phyloP scores from a whole-genome alignment of 2,329 filamentous ascomycete genomes.

The Bipolaris oryzae region DNA sequence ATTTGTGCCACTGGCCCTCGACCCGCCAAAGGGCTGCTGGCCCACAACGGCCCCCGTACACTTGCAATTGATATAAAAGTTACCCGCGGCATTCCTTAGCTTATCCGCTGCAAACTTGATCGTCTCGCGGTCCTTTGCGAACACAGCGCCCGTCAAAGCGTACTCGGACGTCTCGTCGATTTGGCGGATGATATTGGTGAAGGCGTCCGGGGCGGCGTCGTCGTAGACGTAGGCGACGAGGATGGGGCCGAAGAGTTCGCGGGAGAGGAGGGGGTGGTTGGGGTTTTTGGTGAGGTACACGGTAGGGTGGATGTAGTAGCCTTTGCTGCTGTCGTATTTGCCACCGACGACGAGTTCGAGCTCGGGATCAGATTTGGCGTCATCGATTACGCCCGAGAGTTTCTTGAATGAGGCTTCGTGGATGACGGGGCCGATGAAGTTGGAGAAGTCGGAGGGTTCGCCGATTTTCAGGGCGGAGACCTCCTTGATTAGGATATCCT shows the following conservation, averaged over 20 bases:
- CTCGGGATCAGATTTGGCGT: constrained; percentile 75
- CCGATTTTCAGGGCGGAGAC: constrained; percentile 74
- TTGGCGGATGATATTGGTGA: constrained; percentile 64
- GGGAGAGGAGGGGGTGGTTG: constrained; percentile 73
- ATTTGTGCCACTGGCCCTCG: constrained; percentile 62
- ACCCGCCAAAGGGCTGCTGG: constrained; percentile 60
- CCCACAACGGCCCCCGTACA: constrained; percentile 60
- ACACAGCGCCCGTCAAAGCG: constrained; percentile 76
- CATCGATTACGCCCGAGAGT: constrained; percentile 75
- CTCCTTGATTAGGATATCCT: constrained; percentile 69
- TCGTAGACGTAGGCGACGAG: constrained; percentile 79
- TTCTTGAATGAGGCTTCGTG: constrained; percentile 83
- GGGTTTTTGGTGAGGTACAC: constrained; percentile 78
- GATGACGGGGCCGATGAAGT: constrained; percentile 89
- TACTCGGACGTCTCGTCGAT: constrained; percentile 78
- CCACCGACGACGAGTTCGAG: constrained; percentile 77
- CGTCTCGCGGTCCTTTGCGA: constrained; percentile 70
- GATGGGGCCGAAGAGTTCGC: constrained; percentile 83
- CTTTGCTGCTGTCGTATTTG: constrained; percentile 75
- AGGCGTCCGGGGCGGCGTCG: constrained; percentile 65
- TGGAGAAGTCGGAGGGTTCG: constrained; percentile 69
- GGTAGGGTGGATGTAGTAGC: constrained; percentile 84
- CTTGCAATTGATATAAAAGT: constrained; percentile 89
- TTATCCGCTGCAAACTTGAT: constrained; percentile 72
- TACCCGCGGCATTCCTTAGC: constrained; percentile 75